These are phyloP conservation scores for Skeletonema menzelii DNA, from an alignment of 108 stramenopile genomes.

Conservation along the genomic window DNA sequence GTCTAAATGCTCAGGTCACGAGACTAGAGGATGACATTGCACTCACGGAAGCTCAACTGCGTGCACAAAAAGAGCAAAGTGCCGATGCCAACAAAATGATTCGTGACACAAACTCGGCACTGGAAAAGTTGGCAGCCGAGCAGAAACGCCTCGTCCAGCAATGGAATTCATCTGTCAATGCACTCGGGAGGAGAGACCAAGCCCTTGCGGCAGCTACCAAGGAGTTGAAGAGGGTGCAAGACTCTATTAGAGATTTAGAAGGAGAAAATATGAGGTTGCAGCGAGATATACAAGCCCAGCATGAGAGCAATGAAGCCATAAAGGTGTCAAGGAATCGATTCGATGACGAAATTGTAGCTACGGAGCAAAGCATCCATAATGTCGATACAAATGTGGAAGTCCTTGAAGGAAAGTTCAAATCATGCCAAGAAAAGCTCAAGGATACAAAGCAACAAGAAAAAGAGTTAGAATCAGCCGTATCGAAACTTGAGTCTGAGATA, in stretches of 20 bases:
- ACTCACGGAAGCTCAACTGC: constrained; percentile 52
- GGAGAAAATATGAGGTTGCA: constrained; percentile 52
- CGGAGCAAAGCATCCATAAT: constrained; percentile 58
- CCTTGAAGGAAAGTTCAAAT: constrained; percentile 41
- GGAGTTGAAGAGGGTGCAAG: constrained; percentile 58
- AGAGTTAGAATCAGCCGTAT: constrained; percentile 29
- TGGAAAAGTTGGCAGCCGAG: constrained; percentile 73
- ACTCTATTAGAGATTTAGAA: constrained; percentile 48
- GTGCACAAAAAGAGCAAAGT: constrained; percentile 58
- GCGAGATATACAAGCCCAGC: constrained; percentile 41
- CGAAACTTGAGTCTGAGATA: constrained; percentile 34
- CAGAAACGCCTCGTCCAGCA: constrained; percentile 82
- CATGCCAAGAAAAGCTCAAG: constrained; percentile 57
- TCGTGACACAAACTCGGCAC: constrained; percentile 65
- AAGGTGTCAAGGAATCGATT: constrained; percentile 50
- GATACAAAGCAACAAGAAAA: constrained; percentile 68
- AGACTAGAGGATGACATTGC: constrained; percentile 65
- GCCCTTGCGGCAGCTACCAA: constrained; percentile 68
- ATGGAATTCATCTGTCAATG: constrained; percentile 78
- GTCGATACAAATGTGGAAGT: constrained; percentile 41
- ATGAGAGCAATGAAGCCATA: constrained; percentile 56
- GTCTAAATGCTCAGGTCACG: constrained; percentile 59
- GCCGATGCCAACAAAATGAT: constrained; percentile 69
- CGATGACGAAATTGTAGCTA: constrained; percentile 55
- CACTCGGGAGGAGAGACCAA: constrained; percentile 72